Evolutionary conservation across 1,284 basidiomycete species (phyloP).

Genomic region (Ceratobasidium sp.): DNA sequence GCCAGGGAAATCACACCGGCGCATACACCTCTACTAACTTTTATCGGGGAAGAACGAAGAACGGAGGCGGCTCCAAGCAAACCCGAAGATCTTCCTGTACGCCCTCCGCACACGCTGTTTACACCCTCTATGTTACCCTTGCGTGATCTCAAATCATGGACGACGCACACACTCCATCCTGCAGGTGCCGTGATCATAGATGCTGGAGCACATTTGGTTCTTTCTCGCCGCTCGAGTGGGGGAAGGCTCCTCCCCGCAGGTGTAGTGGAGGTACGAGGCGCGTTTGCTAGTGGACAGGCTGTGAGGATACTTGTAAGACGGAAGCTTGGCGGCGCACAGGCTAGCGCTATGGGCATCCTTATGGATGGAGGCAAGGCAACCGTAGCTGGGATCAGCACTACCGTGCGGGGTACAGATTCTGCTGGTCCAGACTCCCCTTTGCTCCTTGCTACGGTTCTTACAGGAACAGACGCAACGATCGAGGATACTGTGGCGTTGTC

Average conservation of each 20-base stretch:
- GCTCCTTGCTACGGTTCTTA: slow-evolving; percentile 38
- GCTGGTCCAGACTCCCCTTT: slow-evolving; percentile 39
- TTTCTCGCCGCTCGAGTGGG: slow-evolving; percentile 87
- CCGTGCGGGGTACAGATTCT: slow-evolving; percentile 11
- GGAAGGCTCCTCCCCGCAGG: slow-evolving; percentile 92
- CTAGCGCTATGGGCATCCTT: slow-evolving; percentile 37
- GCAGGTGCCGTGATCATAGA: slow-evolving; percentile 92
- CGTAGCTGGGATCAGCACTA: slow-evolving; percentile 55
- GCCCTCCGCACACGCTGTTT: slow-evolving; percentile 92
- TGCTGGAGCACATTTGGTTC: slow-evolving; percentile 86
- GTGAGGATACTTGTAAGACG: slow-evolving; percentile 80
- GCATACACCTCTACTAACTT: slow-evolving; percentile 43
- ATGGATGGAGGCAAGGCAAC: slow-evolving; percentile 63
- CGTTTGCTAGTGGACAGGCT: slow-evolving; percentile 94
- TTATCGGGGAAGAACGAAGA: slow-evolving; percentile 10
- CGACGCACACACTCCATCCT: slow-evolving; percentile 90
- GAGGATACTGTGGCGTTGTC: slow-evolving; percentile 36
- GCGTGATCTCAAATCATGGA: slow-evolving; percentile 95
- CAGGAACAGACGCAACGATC: slow-evolving; percentile 24
- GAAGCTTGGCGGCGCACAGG: neutral
- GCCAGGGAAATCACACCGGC: slow-evolving; percentile 41
- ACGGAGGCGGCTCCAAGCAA: slow-evolving; percentile 12
- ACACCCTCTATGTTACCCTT: slow-evolving; percentile 79
- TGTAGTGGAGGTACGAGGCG: slow-evolving; percentile 87
- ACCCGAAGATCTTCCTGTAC: slow-evolving; percentile 45